Evolutionary conservation across 1,284 basidiomycete species (phyloP).

Genomic region (Apiotrichum sp.): DNA sequence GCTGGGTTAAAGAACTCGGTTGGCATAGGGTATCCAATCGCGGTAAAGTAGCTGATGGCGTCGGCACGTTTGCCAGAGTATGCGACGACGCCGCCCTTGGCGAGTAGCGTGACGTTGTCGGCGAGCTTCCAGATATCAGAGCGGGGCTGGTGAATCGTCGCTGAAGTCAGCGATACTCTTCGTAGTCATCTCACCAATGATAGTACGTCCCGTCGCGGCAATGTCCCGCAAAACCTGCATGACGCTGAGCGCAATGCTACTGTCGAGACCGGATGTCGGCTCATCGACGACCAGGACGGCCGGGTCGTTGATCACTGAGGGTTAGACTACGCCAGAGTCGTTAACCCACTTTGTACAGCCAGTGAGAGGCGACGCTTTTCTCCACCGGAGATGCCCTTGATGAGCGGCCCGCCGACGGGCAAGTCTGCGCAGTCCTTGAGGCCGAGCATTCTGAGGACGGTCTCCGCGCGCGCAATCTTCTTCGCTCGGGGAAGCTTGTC

Average conservation of each 20-base stretch:
- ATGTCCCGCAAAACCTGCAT: conserved; percentile 50
- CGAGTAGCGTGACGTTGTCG: conserved; percentile 52
- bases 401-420: conserved; percentile 52
- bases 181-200: conserved; percentile 43
- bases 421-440: conserved; percentile 53
- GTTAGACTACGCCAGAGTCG: background rate
- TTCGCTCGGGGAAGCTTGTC: conserved; percentile 46
- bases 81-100: conserved; percentile 51
- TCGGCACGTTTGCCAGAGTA: conserved; percentile 32
- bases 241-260: conserved; percentile 50
- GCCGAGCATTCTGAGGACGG: conserved; percentile 51
- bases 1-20: conserved; percentile 46
- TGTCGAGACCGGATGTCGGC: conserved; percentile 51
- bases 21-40: conserved; percentile 43
- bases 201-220: conserved; percentile 52
- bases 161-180: conserved; percentile 17
- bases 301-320: conserved; percentile 48
- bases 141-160: conserved; percentile 54
- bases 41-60: conserved; percentile 37
- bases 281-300: conserved; percentile 51
- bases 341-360: conserved; percentile 49
- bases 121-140: conserved; percentile 51
- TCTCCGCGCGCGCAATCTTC: conserved; percentile 51
- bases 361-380: conserved; percentile 54
- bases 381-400: conserved; percentile 54